A percentile compares a stretch with the other conserved stretches of the same genome.
Evolutionary conservation across 495 filamentous ascomycete species (phyloP).

Genomic region (Xylaria nigripes): DNA sequence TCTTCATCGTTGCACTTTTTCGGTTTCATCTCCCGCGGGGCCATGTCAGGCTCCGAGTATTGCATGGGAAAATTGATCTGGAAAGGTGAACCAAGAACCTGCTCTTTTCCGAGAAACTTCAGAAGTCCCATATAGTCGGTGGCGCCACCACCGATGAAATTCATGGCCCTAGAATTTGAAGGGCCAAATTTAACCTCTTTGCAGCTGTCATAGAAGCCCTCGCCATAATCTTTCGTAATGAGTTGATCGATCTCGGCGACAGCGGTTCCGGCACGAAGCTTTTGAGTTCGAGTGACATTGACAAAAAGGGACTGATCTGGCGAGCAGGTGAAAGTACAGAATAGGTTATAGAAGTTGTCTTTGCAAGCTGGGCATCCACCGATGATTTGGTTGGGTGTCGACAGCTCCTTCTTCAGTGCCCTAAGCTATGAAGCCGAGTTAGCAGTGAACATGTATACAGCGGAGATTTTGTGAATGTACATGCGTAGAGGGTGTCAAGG

Average conservation of each 20-base stretch:
- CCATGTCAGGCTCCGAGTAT: conserved; percentile 55
- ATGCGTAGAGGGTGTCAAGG: background rate
- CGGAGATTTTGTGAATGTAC: too few species aligned
- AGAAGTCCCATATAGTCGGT: conserved; percentile 81
- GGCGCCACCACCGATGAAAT: conserved; percentile 89
- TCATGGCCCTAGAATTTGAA: conserved; percentile 85
- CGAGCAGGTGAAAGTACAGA: conserved; percentile 96
- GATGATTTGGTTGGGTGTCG: conserved; percentile 82
- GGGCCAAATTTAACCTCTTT: conserved; percentile 97
- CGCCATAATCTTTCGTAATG: conserved; percentile 77
- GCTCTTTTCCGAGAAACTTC: conserved; percentile 87
- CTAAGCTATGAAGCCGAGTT: conserved; percentile 50
- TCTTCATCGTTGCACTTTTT: conserved; percentile 86
- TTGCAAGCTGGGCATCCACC: conserved; percentile 90
- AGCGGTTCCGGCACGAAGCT: conserved; percentile 56
- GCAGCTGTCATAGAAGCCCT: conserved; percentile 90
- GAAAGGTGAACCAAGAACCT: conserved; percentile 82
- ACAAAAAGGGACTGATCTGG: conserved; percentile 92
- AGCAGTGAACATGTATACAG: conserved; percentile 13
- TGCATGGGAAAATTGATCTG: conserved; percentile 86
- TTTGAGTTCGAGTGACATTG: conserved; percentile 74
- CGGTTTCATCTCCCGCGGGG: conserved; percentile 53
- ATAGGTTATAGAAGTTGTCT: conserved; percentile 94
- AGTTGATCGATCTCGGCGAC: conserved; percentile 87
- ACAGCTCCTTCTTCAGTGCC: conserved; percentile 67